A percentile compares a stretch with the other conserved stretches of the same genome.
phyloP scores from a whole-genome alignment of 2,329 filamentous ascomycete species.

The Pseudocercospora cruenta region DNA sequence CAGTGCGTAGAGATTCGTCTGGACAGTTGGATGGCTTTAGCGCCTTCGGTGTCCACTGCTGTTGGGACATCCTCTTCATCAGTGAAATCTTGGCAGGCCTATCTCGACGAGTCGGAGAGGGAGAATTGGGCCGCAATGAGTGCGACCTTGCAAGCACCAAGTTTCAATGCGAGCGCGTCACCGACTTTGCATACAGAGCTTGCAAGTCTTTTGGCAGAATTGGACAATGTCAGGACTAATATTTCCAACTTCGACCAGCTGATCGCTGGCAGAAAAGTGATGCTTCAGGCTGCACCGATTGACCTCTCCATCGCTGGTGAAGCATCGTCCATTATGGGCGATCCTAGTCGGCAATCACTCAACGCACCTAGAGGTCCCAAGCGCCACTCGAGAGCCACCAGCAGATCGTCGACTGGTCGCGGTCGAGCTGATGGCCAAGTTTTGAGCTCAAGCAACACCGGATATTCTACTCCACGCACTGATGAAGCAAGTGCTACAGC shows the following conservation, averaged over 20 bases:
- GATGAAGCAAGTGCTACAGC: slow-evolving; percentile 12
- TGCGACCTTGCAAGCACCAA: slow-evolving; percentile 41
- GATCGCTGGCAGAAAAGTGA: slow-evolving; percentile 53
- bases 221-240: slow-evolving; percentile 47
- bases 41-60: slow-evolving; percentile 28
- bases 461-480: slow-evolving; percentile 12
- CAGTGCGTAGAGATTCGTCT: slow-evolving; percentile 82
- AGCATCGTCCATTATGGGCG: slow-evolving; percentile 28
- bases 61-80: slow-evolving; percentile 45
- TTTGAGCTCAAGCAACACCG: slow-evolving; percentile 22
- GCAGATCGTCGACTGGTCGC: slow-evolving; percentile 27
- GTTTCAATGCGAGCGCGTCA: slow-evolving; percentile 40
- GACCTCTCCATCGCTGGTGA: slow-evolving; percentile 34
- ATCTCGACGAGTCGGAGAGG: slow-evolving; percentile 42
- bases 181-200: slow-evolving; percentile 50
- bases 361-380: slow-evolving; percentile 18
- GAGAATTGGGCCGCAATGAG: slow-evolving; percentile 29
- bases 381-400: slow-evolving; percentile 29
- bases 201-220: slow-evolving; percentile 46
- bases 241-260: slow-evolving; percentile 54
- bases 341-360: slow-evolving; percentile 19
- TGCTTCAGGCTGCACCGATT: slow-evolving; percentile 52
- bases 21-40: slow-evolving; percentile 82
- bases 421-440: slow-evolving; percentile 14
- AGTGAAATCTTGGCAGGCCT: slow-evolving; percentile 31